Percentiles rank a stretch among this genome's conserved stretches.
phyloP scores from a whole-genome alignment of 306 rosid genomes.

The Elaeagnus macrophylla region DNA sequence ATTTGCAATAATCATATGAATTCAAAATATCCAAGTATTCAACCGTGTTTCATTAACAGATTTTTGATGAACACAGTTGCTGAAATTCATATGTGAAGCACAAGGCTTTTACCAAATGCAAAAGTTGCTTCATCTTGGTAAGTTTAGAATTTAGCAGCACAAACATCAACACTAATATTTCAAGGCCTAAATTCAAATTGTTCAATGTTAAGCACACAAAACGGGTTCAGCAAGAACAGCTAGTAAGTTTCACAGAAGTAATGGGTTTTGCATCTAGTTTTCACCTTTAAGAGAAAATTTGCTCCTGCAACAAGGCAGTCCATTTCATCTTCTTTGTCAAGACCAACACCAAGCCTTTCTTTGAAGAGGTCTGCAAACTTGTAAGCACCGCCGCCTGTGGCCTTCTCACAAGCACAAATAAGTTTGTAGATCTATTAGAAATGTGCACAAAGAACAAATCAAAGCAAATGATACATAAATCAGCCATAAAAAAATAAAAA shows the following conservation, averaged over 20 bases:
- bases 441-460: neutral
- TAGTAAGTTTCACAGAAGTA: slow-evolving; percentile 7
- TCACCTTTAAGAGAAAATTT: slow-evolving; percentile 94
- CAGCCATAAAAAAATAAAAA: neutral
- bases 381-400: slow-evolving; percentile 99
- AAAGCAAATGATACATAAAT: neutral
- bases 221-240: slow-evolving; percentile 5
- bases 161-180: neutral
- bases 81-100: neutral
- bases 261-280: slow-evolving; percentile 13
- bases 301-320: slow-evolving; percentile 95
- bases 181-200: too few species aligned
- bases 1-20: too few species aligned
- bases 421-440: neutral
- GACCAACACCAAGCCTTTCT: slow-evolving; percentile 92
- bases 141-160: neutral
- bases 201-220: neutral
- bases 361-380: slow-evolving; percentile 92
- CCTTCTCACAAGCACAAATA: slow-evolving; percentile 44
- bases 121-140: neutral
- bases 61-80: too few species aligned
- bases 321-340: slow-evolving; percentile 99
- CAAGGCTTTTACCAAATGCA: neutral
- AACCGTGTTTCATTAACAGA: too few species aligned
- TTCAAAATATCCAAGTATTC: too few species aligned